Percentiles rank a stretch among this genome's conserved stretches.
These are phyloP conservation scores for Cordyceps militaris DNA, from an alignment of 2,329 filamentous ascomycete genomes.

Conservation along the genomic window DNA sequence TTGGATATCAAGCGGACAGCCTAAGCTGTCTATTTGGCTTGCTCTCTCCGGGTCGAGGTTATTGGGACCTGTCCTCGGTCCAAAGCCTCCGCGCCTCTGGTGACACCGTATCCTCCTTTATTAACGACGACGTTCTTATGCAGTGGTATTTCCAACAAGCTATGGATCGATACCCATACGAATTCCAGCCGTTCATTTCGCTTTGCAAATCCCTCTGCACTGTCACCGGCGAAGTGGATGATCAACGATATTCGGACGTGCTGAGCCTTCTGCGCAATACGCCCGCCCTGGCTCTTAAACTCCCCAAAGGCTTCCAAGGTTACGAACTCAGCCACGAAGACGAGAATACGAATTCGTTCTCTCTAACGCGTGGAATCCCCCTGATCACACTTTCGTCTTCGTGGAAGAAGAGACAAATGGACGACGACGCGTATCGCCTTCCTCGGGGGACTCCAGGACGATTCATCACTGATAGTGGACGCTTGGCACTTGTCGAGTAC, in stretches of 20 bases:
- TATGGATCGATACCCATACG: conserved; percentile 74
- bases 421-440: conserved; percentile 52
- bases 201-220: conserved; percentile 58
- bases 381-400: conserved; percentile 49
- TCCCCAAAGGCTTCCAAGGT: conserved; percentile 64
- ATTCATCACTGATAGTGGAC: conserved; percentile 71
- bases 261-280: conserved; percentile 61
- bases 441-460: conserved; percentile 59
- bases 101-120: conserved; percentile 28
- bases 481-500: conserved; percentile 70
- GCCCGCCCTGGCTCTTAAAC: conserved; percentile 66
- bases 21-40: conserved; percentile 59
- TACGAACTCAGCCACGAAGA: conserved; percentile 80
- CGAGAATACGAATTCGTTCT: conserved; percentile 73
- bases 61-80: conserved; percentile 44
- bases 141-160: conserved; percentile 59
- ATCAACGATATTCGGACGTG: conserved; percentile 42
- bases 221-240: conserved; percentile 24
- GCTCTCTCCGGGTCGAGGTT: conserved; percentile 47
- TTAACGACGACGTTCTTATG: conserved; percentile 40
- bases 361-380: conserved; percentile 55
- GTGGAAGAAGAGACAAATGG: conserved; percentile 36
- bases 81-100: conserved; percentile 26
- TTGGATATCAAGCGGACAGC: conserved; percentile 68
- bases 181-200: conserved; percentile 70